Conservation (phyloP, 257 asterid species). For the Avicennia marina region DNA sequence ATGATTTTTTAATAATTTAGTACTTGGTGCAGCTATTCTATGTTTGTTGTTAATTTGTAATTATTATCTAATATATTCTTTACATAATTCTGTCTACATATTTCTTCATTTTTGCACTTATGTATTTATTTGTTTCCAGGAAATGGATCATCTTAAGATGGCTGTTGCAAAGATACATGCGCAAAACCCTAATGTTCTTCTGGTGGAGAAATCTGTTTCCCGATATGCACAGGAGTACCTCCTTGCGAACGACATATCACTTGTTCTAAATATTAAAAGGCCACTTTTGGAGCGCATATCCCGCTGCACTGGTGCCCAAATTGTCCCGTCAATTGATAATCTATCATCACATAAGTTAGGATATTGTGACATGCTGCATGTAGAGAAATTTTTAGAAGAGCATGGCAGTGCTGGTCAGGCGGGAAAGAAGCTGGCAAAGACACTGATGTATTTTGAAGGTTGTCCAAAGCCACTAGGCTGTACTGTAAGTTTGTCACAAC, state of each 20-base stretch:
- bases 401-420: conserved; percentile 68
- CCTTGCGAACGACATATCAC: conserved; percentile 84
- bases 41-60: not conserved
- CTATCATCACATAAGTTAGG: conserved; percentile 76
- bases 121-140: conserved; percentile 43
- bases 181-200: conserved; percentile 80
- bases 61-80: conserved; percentile 1
- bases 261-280: conserved; percentile 78
- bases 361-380: conserved; percentile 79
- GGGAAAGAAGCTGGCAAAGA: conserved; percentile 72
- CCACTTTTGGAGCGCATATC: conserved; percentile 93
- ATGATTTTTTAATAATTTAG: conserved; percentile 7
- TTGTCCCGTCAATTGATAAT: conserved; percentile 85
- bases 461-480: conserved; percentile 96
- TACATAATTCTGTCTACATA: not conserved
- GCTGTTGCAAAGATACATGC: conserved; percentile 90
- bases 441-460: conserved; percentile 94
- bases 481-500: conserved; percentile 60
- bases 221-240: conserved; percentile 96
- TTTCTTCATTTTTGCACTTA: conserved; percentile 17
- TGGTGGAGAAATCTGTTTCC: conserved; percentile 98
- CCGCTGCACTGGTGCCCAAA: conserved; percentile 89
- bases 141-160: conserved; percentile 99
- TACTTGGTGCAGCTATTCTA: not conserved
- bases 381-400: conserved; percentile 66